Conservation (phyloP, 495 filamentous ascomycete species). For the Letharia lupina region DNA sequence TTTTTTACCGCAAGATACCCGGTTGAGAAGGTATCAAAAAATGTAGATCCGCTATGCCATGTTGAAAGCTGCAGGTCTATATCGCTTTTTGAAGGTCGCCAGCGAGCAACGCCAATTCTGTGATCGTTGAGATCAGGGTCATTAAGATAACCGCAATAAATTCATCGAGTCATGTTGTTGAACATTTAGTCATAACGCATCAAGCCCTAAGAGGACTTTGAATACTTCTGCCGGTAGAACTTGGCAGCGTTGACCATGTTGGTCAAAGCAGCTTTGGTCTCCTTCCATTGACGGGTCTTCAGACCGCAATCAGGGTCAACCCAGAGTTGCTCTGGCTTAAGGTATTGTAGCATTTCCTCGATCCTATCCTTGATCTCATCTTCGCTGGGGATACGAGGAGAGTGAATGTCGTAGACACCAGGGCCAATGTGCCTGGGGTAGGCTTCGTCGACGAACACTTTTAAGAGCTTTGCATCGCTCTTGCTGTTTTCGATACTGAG, state of each 20-base stretch:
- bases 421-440: slow-evolving; percentile 97
- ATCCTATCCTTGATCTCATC: slow-evolving; percentile 96
- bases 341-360: slow-evolving; percentile 91
- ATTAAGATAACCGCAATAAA: slow-evolving; percentile 15
- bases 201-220: slow-evolving; percentile 40
- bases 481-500: slow-evolving; percentile 99
- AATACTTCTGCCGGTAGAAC: slow-evolving; percentile 84
- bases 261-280: slow-evolving; percentile 85
- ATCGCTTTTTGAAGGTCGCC: slow-evolving; percentile 14
- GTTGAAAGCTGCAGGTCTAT: slow-evolving; percentile 20
- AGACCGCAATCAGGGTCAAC: slow-evolving; percentile 98
- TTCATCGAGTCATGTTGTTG: slow-evolving; percentile 35
- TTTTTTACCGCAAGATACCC: slow-evolving; percentile 2
- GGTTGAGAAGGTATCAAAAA: slow-evolving; percentile 19
- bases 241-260: slow-evolving; percentile 97
- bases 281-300: slow-evolving; percentile 93
- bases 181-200: slow-evolving; percentile 39
- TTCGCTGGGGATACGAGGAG: slow-evolving; percentile 87
- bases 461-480: slow-evolving; percentile 96
- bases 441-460: slow-evolving; percentile 93
- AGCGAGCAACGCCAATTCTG: slow-evolving; percentile 45
- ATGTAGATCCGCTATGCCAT: slow-evolving; percentile 15
- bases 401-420: slow-evolving; percentile 99
- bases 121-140: slow-evolving; percentile 44
- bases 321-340: slow-evolving; percentile 94